phyloP scores from a whole-genome alignment of 176 grass and related monocot genomes.

The Phoenix roebelenii region DNA sequence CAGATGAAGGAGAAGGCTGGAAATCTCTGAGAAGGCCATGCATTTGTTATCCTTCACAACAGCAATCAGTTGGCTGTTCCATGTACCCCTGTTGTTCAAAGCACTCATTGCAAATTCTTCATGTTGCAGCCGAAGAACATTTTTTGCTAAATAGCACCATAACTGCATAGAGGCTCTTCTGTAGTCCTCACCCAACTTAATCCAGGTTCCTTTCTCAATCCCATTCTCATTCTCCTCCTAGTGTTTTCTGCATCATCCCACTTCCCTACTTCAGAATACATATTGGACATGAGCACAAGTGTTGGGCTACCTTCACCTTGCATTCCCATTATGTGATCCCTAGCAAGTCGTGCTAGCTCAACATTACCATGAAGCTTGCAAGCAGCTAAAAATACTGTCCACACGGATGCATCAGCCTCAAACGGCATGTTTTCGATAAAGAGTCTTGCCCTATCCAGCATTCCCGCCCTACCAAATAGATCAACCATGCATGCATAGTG shows the following conservation, averaged over 20 bases:
- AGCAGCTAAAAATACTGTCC: constrained; percentile 25
- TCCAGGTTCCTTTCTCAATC: constrained; percentile 25
- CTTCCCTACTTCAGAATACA: constrained; percentile 29
- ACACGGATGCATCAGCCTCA: constrained; percentile 30
- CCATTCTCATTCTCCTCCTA: constrained; percentile 7
- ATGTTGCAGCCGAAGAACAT: too few species aligned
- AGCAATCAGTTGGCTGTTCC: too few species aligned
- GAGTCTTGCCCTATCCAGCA: constrained; percentile 24
- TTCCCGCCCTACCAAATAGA: constrained; percentile 31
- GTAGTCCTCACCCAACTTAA: constrained; percentile 22
- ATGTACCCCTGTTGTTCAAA: too few species aligned
- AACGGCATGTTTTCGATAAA: constrained; percentile 28
- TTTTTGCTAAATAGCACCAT: not conserved
- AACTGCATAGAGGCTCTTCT: not conserved
- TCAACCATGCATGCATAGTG: constrained; percentile 41
- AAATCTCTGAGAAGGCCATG: too few species aligned
- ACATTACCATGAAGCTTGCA: constrained; percentile 40
- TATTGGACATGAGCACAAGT: constrained; percentile 30
- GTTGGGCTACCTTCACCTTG: constrained; percentile 12
- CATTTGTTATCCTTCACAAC: too few species aligned
- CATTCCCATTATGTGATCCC: constrained; percentile 14
- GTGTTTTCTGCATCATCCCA: constrained; percentile 26
- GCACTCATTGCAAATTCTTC: too few species aligned
- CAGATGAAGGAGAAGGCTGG: too few species aligned
- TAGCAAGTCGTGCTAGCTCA: constrained; percentile 20